Evolutionary conservation across 2,329 filamentous ascomycete species (phyloP).

Genomic region (Diaporthe sp.): DNA sequence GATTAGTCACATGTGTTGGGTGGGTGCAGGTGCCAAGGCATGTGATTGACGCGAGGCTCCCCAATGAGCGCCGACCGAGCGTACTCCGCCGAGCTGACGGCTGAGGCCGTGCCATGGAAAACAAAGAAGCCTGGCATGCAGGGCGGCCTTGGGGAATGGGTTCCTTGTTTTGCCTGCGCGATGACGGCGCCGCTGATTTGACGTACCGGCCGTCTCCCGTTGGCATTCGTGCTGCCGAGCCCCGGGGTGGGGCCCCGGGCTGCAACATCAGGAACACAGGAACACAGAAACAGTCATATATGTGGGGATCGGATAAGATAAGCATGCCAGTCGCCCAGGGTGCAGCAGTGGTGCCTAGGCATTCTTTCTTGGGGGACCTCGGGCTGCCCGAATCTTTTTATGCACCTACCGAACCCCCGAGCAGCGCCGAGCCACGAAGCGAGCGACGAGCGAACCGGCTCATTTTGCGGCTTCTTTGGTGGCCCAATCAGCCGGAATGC

Average conservation of each 20-base stretch:
- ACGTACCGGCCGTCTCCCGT: not conserved
- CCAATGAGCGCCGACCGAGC: constrained; percentile 7
- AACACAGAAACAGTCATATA: not conserved
- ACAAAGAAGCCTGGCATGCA: constrained; percentile 27
- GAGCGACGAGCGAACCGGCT: constrained; percentile 20
- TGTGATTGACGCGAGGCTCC: constrained; percentile 23
- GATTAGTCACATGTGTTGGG: constrained; percentile 24
- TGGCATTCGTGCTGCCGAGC: constrained; percentile 7
- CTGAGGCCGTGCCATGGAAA: constrained; percentile 27
- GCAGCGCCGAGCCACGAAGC: constrained; percentile 20
- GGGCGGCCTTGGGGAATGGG: constrained; percentile 13
- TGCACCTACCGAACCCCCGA: constrained; percentile 24
- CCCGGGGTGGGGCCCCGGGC: constrained; percentile 10
- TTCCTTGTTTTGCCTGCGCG: constrained; percentile 15
- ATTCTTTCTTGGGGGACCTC: not conserved
- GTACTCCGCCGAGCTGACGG: constrained; percentile 21
- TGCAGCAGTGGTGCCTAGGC: constrained; percentile 32
- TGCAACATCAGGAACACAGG: not conserved
- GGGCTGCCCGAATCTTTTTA: constrained; percentile 25
- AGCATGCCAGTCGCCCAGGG: not conserved
- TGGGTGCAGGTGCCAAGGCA: constrained; percentile 29
- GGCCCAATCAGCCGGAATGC: constrained; percentile 25
- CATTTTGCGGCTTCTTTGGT: constrained; percentile 14
- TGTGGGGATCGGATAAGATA: constrained; percentile 27
- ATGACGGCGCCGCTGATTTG: constrained; percentile 28